Evolutionary conservation across 2,329 filamentous ascomycete genomes (phyloP).

Genomic region (Fusarium longipes): DNA sequence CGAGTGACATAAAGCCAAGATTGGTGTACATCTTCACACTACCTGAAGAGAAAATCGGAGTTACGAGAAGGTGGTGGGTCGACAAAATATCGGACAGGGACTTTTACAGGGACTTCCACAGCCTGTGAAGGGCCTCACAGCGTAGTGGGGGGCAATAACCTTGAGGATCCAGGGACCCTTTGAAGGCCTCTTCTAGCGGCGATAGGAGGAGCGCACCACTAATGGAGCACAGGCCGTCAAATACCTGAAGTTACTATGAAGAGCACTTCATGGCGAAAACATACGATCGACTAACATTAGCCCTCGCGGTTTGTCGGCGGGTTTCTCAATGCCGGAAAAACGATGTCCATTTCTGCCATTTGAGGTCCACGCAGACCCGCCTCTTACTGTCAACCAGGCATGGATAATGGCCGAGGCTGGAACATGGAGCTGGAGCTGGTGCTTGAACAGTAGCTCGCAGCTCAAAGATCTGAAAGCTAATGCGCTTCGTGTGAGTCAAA

Average conservation of each 20-base stretch:
- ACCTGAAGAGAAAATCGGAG: constrained; percentile 38
- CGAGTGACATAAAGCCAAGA: constrained; percentile 22
- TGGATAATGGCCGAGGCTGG: constrained; percentile 25
- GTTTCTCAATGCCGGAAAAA: constrained; percentile 17
- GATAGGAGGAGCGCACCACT: constrained; percentile 32
- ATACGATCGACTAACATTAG: constrained; percentile 34
- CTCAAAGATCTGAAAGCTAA: constrained; percentile 23
- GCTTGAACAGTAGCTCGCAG: constrained; percentile 7
- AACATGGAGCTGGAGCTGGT: constrained; percentile 24
- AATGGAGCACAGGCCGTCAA: constrained; percentile 20
- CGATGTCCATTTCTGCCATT: constrained; percentile 10
- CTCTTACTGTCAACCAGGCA: constrained; percentile 1
- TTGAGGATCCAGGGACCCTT: constrained; percentile 37
- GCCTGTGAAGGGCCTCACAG: constrained; percentile 39
- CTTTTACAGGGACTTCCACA: constrained; percentile 30
- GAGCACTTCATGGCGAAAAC: constrained; percentile 30
- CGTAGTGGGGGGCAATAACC: constrained; percentile 42
- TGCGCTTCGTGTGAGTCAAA: constrained; percentile 40
- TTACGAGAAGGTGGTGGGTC: constrained; percentile 36
- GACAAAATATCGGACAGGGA: constrained; percentile 33
- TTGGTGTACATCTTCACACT: constrained; percentile 22
- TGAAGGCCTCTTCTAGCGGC: constrained; percentile 14
- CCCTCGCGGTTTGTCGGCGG: constrained; percentile 20
- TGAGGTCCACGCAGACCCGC: constrained; percentile 3
- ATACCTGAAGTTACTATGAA: no score